Conservation (phyloP, 179 eudicot species). For the Drosera spatulata region DNA sequence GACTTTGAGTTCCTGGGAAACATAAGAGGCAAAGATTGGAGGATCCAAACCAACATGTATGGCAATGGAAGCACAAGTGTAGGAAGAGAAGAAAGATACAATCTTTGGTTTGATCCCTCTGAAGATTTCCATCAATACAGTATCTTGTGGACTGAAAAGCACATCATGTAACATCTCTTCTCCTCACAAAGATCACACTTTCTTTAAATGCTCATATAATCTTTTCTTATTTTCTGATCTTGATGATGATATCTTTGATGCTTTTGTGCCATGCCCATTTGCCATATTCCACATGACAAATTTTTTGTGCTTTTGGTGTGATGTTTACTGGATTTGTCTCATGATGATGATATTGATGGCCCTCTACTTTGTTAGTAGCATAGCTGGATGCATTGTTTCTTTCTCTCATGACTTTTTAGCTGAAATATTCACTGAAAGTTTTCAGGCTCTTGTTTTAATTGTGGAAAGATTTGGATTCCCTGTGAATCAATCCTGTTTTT, state of each 20-base stretch:
- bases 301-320: not conserved
- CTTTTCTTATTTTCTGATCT: too few relatives aligned
- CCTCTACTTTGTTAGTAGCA: not conserved
- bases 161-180: slow-evolving; percentile 41
- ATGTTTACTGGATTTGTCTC: not conserved
- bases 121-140: slow-evolving; percentile 82
- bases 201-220: not conserved
- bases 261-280: not conserved
- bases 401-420: not conserved
- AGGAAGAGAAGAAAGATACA: slow-evolving; percentile 91
- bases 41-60: slow-evolving; percentile 85
- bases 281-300: not conserved
- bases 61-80: slow-evolving; percentile 85
- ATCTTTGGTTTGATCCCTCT: slow-evolving; percentile 88
- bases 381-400: not conserved
- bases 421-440: not conserved
- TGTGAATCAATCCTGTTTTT: not conserved
- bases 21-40: slow-evolving; percentile 86
- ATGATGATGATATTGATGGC: not conserved
- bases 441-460: not conserved
- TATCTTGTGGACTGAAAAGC: slow-evolving; percentile 70
- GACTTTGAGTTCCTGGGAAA: slow-evolving; percentile 95
- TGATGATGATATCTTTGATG: not conserved
- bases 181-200: slow-evolving; percentile 1
- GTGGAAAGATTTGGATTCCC: not conserved